A percentile compares a stretch with the other conserved stretches of the same genome.
phyloP scores from a whole-genome alignment of 345 rosid species.

The Crucihimalaya himalaica region DNA sequence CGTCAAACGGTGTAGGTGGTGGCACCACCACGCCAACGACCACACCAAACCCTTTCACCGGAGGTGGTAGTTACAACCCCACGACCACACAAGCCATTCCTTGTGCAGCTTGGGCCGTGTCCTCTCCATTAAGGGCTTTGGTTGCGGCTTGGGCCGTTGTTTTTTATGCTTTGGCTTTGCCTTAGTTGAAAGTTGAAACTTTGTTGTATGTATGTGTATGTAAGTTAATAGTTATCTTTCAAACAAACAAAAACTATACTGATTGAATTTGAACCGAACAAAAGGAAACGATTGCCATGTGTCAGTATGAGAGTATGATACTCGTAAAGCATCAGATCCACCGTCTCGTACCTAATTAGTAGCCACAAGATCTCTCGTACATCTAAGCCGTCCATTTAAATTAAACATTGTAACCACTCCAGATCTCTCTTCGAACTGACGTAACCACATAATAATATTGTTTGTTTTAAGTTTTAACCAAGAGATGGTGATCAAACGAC shows the following conservation, averaged over 20 bases:
- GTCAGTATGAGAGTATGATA: not conserved
- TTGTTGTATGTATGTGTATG: not conserved
- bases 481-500: not conserved
- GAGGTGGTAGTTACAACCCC: slow-evolving; percentile 31
- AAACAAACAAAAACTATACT: not conserved
- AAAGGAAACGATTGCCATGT: slow-evolving; percentile 7
- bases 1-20: slow-evolving; percentile 8
- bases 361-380: slow-evolving; percentile 22
- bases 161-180: slow-evolving; percentile 15
- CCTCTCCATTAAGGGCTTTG: slow-evolving; percentile 7
- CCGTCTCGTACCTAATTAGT: slow-evolving; percentile 30
- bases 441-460: slow-evolving; percentile 25
- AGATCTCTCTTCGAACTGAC: slow-evolving; percentile 20
- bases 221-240: not conserved
- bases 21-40: not conserved
- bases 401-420: slow-evolving; percentile 32
- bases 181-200: not conserved
- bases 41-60: slow-evolving; percentile 26
- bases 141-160: slow-evolving; percentile 28
- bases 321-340: slow-evolving; percentile 12
- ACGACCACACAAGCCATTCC: slow-evolving; percentile 36
- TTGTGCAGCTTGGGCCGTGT: slow-evolving; percentile 28
- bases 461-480: not conserved
- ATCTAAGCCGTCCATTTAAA: slow-evolving; percentile 32
- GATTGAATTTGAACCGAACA: not conserved